A percentile compares a stretch with the other conserved stretches of the same genome.
Evolutionary conservation across 257 asterid genomes (phyloP).

Genomic region (Lavandula angustifolia): DNA sequence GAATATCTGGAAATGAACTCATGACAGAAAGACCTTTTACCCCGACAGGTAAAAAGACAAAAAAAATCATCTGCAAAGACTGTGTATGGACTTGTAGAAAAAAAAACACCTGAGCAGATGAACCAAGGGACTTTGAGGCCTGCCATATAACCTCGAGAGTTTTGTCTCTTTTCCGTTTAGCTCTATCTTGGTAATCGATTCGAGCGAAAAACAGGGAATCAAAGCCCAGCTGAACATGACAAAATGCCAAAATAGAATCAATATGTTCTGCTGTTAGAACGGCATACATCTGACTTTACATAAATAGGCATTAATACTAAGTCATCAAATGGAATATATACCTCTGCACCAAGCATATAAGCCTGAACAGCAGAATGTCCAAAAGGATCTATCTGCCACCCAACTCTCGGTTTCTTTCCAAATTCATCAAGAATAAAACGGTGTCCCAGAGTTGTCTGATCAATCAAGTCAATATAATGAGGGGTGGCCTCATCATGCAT

Average conservation of each 20-base stretch:
- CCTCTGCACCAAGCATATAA: slow-evolving; percentile 86
- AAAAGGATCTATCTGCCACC: slow-evolving; percentile 93
- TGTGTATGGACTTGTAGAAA: slow-evolving; percentile 13
- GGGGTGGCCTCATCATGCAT: slow-evolving; percentile 92
- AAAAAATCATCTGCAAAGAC: slow-evolving; percentile 20
- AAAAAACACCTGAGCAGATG: slow-evolving; percentile 68
- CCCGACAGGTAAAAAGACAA: slow-evolving; percentile 16
- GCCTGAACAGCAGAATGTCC: slow-evolving; percentile 91
- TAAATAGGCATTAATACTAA: background rate
- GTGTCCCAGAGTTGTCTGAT: slow-evolving; percentile 80
- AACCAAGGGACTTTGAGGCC: slow-evolving; percentile 73
- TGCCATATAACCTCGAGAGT: slow-evolving; percentile 80
- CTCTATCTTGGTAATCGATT: slow-evolving; percentile 85
- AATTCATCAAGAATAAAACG: slow-evolving; percentile 61
- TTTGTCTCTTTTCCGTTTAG: slow-evolving; percentile 55
- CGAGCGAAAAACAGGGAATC: slow-evolving; percentile 82
- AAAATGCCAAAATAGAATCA: slow-evolving; percentile 31
- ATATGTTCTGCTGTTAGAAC: background rate
- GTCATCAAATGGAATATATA: slow-evolving; percentile 29
- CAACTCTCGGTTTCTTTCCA: slow-evolving; percentile 68
- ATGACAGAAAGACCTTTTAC: slow-evolving; percentile 26
- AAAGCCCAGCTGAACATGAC: slow-evolving; percentile 63
- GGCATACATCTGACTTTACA: background rate
- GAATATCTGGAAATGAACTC: slow-evolving; percentile 58
- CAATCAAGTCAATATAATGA: slow-evolving; percentile 80